Evolutionary conservation across 495 filamentous ascomycete genomes (phyloP), one percentile per base, ranked within the genome.

Genomic region (Annulohypoxylon bovei): DNA sequence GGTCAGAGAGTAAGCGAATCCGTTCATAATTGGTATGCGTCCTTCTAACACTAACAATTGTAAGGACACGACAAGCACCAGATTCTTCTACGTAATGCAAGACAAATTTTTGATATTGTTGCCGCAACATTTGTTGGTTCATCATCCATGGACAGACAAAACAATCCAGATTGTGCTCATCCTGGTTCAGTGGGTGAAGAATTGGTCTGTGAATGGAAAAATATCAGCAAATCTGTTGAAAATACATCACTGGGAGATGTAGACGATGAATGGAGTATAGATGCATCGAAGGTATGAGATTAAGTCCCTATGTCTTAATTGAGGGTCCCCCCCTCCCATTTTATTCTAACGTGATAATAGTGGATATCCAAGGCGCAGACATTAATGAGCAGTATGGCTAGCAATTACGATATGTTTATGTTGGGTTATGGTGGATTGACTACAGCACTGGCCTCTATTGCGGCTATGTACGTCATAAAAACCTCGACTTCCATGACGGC

Each of bases 301-400:
- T 6, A 56, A 28, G 59, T 56, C 28, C n/a, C 22, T 16, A 12
- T 53, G 5, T 8, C 40, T 25, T 23, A 16, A n/a, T 0, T n/a
- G 25, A n/a, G n/a, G 16, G n/a, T n/a, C n/a, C n/a, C n/a, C n/a
- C n/a, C n/a, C n/a, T n/a, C n/a, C n/a, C n/a, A n/a, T n/a, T n/a
- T n/a, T n/a, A 1, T 67, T 47, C 69, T 74, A 52, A 75, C 39
- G 18, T 6, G 8, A n/a, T 49, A 73, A 4, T 68, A 88, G 82
- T 95, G 95, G 84, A 82, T 89, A 25, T 87, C 80, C 40, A 75
- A 80, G 52, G 90, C 93, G 5, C 94, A 98, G 78, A 81, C 82
- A 6, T 65, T 92, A 9, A 91, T 98, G 87, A 94, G 90, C 79
- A 88, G 86, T 67, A 92, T 94, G 73, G 93, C 95, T 0, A 97